Evolutionary conservation across 2,329 filamentous ascomycete genomes (phyloP).

Genomic region (Bertia moriformis): DNA sequence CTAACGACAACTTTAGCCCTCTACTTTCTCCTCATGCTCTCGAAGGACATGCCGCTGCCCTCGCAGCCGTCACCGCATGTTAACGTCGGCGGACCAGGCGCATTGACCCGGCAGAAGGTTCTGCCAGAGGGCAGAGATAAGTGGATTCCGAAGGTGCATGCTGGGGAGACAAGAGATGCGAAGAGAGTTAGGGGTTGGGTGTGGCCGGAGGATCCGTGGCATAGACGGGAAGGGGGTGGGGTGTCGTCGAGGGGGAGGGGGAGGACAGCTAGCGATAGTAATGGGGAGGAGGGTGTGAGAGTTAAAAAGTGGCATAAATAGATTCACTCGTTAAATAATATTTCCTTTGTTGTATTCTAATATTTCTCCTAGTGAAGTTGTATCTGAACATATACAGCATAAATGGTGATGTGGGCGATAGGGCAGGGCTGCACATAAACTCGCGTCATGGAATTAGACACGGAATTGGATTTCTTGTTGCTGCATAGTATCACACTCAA

Average conservation of each 20-base stretch:
- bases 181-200: conserved; percentile 48
- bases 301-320: conserved; percentile 22
- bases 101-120: conserved; percentile 37
- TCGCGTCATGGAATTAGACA: no score
- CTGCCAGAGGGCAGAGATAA: conserved; percentile 35
- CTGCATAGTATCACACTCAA: no score
- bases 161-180: conserved; percentile 43
- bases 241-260: conserved; percentile 9
- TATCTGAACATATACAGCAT: no score
- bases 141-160: conserved; percentile 46
- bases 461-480: no score
- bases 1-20: conserved; percentile 44
- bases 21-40: conserved; percentile 53
- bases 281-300: no score
- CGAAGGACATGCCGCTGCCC: conserved; percentile 42
- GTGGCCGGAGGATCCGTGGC: conserved; percentile 43
- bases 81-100: conserved; percentile 43
- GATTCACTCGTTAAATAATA: no score
- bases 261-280: conserved; percentile 9
- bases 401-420: no score
- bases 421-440: no score
- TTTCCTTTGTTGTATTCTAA: no score
- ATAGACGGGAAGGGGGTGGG: conserved; percentile 34
- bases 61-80: conserved; percentile 39
- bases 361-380: no score